A percentile compares a stretch with the other conserved stretches of the same genome.
These are phyloP conservation scores for Obba rivulosa DNA, from an alignment of 768 basidiomycete genomes.

Conservation along the genomic window DNA sequence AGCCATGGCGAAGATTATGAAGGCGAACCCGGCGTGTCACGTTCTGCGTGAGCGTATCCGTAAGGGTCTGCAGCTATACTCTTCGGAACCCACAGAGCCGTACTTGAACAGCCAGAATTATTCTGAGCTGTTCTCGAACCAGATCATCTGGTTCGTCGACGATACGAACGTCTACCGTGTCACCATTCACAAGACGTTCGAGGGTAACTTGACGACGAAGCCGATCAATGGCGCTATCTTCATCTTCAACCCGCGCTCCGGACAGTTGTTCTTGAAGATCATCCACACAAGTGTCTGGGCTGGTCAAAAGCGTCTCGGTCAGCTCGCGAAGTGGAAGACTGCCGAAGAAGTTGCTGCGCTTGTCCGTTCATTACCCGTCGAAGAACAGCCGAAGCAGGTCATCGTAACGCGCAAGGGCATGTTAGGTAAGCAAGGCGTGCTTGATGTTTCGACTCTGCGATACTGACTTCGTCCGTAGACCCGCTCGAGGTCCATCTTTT, in stretches of 20 bases:
- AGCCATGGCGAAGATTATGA: constrained; percentile 99
- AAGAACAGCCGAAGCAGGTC: constrained; percentile 99
- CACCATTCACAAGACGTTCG: constrained; percentile 97
- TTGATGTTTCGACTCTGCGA: neutral
- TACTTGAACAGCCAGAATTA: constrained; percentile 98
- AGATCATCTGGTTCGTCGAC: constrained; percentile 99
- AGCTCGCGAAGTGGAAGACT: constrained; percentile 99
- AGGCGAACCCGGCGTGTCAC: constrained; percentile 97
- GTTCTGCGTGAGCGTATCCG: constrained; percentile 98
- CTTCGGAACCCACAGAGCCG: constrained; percentile 98
- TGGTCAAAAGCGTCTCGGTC: constrained; percentile 98
- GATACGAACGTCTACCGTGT: constrained; percentile 99
- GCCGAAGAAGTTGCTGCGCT: constrained; percentile 99
- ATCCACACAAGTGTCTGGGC: constrained; percentile 99
- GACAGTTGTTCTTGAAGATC: constrained; percentile 97
- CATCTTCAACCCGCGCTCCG: constrained; percentile 99
- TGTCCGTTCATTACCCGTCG: constrained; percentile 96
- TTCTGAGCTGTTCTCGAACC: constrained; percentile 95
- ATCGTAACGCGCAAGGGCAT: constrained; percentile 99
- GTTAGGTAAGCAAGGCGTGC: constrained; percentile 57
- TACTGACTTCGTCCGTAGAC: constrained; percentile 37
- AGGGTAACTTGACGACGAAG: constrained; percentile 99
- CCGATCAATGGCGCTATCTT: constrained; percentile 98
- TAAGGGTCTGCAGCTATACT: constrained; percentile 97
- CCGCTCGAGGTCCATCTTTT: constrained; percentile 97